These are phyloP conservation scores for Cryptococcus sp. DNA, from an alignment of 1,284 basidiomycete species.

Conservation along the genomic window DNA sequence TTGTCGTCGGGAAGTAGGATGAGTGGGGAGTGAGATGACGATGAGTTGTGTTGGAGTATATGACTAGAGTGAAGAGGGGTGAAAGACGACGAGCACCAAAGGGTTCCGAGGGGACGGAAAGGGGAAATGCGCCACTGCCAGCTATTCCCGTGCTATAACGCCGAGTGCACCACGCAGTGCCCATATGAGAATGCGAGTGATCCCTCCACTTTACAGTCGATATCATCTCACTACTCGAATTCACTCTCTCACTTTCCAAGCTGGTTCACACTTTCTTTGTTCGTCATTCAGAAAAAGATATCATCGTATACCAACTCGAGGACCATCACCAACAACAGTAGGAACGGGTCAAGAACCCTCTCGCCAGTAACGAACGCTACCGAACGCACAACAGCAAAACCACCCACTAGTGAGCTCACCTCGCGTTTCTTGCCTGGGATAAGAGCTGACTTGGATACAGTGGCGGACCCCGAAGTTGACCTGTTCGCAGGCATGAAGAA, in stretches of 20 bases:
- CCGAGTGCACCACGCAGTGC: conserved; percentile 1
- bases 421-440: neutral
- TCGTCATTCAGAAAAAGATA: neutral
- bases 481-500: conserved; percentile 59
- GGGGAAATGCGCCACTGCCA: conserved; percentile 4
- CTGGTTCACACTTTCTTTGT: conserved; percentile 4
- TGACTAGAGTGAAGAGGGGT: conserved; percentile 4
- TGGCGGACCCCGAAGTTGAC: conserved; percentile 54
- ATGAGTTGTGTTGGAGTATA: neutral
- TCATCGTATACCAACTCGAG: neutral
- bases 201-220: neutral
- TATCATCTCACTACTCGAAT: neutral
- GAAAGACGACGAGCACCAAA: conserved; percentile 2
- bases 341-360: neutral
- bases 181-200: neutral
- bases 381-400: neutral
- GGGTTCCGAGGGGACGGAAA: conserved; percentile 8
- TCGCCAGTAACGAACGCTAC: neutral
- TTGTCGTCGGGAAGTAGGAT: conserved; percentile 12
- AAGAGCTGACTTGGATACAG: conserved; percentile 19
- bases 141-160: neutral
- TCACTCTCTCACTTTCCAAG: neutral
- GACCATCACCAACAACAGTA: neutral
- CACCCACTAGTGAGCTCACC: neutral
- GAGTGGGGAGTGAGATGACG: conserved; percentile 18